Base-by-base conservation (phyloP, 495 filamentous ascomycete species). In the Lepidopterella palustris region DNA sequence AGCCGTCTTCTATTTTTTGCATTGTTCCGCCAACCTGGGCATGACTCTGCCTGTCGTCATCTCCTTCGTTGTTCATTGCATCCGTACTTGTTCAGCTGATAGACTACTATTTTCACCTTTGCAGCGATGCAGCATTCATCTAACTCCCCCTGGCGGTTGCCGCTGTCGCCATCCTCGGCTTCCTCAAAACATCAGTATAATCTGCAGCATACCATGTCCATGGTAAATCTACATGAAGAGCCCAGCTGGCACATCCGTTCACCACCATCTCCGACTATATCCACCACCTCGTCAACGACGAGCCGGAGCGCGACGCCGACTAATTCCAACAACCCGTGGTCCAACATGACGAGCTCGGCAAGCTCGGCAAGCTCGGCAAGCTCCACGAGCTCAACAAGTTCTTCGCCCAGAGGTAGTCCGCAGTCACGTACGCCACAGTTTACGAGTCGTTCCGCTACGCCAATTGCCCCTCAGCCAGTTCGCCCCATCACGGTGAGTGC, bases 121-220 rank as follows among this genome's bases (percentile, higher is more conserved):
- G n/a, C 55, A 65, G 62, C 62, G 48, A 67, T 67, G 65, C 65
- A 64, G 62, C 55, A 66, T 29, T 35, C 45, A 29, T 59, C 61
- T 2, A 60, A 57, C 47, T 57, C 62, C 6, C 59, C 50, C 21
- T 68, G 65, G 65, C 65, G 65, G 5, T 52, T 45, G 54, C 57
- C 59, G 3, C 13, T 35, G 49, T 11, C 59, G 26, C 47, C 20
- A 21, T 13, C 11, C 10, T n/a, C 20, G 4, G 56, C 21, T 61
- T 54, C 29, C 48, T 40, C 39, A 15, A 61, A 55, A 48, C 57
- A 32, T 8, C 61, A 58, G 20, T 62, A 35, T 39, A 53, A 55
- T 35, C 66, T 68, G 20, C 59, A 60, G 42, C 55, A 62, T 26
- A 60, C 62, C 50, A 31, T 60, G 45, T 65, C 62, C 13, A 65